Percentiles rank a stretch among this genome's conserved stretches.
phyloP scores from a whole-genome alignment of 345 rosid genomes.

The Cardamine resedifolia region DNA sequence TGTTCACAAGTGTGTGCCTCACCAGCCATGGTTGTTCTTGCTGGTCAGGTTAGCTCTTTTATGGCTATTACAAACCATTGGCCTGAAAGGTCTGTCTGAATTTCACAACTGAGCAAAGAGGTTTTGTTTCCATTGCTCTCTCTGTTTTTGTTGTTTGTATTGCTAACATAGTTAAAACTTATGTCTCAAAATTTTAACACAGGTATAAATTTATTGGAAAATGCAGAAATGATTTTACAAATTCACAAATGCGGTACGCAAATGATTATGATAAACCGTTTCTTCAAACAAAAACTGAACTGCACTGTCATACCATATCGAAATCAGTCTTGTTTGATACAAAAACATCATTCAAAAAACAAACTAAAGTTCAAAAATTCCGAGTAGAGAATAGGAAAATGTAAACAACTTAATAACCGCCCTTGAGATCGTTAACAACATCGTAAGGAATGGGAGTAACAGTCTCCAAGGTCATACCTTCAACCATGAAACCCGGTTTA shows the following conservation, averaged over 20 bases:
- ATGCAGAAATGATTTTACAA: background rate
- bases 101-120: too few species aligned
- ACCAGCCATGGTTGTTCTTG: too few species aligned
- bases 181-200: too few species aligned
- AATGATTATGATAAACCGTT: background rate
- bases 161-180: too few species aligned
- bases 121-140: too few species aligned
- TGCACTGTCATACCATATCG: background rate
- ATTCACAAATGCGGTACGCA: background rate
- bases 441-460: constrained; percentile 79
- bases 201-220: too few species aligned
- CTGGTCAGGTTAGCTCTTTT: too few species aligned
- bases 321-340: background rate
- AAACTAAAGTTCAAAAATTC: constrained; percentile 10
- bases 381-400: background rate
- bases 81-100: too few species aligned
- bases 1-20: background rate
- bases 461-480: constrained; percentile 69
- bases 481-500: constrained; percentile 79
- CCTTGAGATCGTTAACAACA: constrained; percentile 80
- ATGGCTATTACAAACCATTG: too few species aligned
- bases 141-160: background rate
- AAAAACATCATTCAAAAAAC: background rate
- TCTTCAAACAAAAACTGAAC: background rate
- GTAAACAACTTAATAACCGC: constrained; percentile 50